Evolutionary conservation across 257 asterid species (phyloP), one percentile per base, ranked within the genome.

Genomic region (Eustoma russellianum): DNA sequence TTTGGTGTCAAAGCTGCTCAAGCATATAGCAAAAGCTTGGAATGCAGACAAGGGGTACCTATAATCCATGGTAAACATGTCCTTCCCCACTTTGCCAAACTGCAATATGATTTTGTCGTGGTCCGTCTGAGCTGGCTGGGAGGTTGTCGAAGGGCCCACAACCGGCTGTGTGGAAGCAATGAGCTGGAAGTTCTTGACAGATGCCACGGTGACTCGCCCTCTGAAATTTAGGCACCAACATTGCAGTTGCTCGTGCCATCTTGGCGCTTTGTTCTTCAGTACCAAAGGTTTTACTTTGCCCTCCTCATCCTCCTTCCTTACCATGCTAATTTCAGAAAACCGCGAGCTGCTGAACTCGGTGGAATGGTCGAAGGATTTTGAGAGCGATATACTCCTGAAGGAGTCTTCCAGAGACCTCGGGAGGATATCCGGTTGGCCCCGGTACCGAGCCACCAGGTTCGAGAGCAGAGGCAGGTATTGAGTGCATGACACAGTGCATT

Each of bases 211-310:
- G 28, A 88, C 97, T 19, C 97, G 73, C 7, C 97, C 97, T 5
- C 97, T 74, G 15, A 88, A 85, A 64, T 88, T 88, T 50, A 88
- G 77, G 64, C 96, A 88, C 96, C 96, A 88, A 71, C 96, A 88
- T 60, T 88, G 97, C n/a, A 88, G 49, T 60, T 88, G 97, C 52
- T 88, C 95, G 41, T 88, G 97, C 97, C 97, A 88, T 15, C 97
- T 72, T 8, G 97, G 97, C 0, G 97, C 75, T 64, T 88, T 88
- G 92, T 88, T 88, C 80, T 80, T 88, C 52, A 88, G 80, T 49
- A 88, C 77, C 70, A 88, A 63, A 0, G 95, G 95, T 64, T 62
- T 71, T 7, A 52, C 46, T 67, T 88, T 88, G 35, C 66, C 64
- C 6, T 59, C 86, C 6, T 66, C 77, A 6, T 71, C 85, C 18